A percentile compares a stretch with the other conserved stretches of the same genome.
Conservation (phyloP, 2,329 filamentous ascomycete species). For the Purpureocillium lavendulum region DNA sequence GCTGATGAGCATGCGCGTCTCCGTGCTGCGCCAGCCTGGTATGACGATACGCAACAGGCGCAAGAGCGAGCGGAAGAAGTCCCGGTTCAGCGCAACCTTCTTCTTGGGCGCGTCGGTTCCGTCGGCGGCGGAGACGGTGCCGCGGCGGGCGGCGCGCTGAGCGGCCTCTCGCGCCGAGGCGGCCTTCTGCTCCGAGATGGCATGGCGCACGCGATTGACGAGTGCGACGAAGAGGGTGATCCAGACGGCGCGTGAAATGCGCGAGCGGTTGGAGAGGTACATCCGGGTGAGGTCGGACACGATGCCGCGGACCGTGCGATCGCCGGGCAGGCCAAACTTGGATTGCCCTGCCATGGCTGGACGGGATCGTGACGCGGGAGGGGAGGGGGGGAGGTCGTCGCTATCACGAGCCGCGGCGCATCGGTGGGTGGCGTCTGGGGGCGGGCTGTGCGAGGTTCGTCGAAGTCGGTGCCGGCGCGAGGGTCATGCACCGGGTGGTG, state of each 20-base stretch:
- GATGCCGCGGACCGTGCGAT: slow-evolving; percentile 56
- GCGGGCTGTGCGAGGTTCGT: too few relatives aligned
- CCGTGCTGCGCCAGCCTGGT: slow-evolving; percentile 82
- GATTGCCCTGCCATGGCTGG: slow-evolving; percentile 64
- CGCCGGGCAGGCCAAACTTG: slow-evolving; percentile 53
- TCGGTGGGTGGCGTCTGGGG: not conserved
- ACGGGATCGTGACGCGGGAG: not conserved
- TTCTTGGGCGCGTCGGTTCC: slow-evolving; percentile 43
- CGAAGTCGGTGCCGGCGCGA: too few relatives aligned
- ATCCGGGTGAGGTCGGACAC: slow-evolving; percentile 59
- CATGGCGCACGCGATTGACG: slow-evolving; percentile 80
- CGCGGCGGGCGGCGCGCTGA: slow-evolving; percentile 37
- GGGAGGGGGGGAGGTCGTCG: not conserved
- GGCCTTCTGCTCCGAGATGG: slow-evolving; percentile 87
- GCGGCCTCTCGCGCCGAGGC: slow-evolving; percentile 63
- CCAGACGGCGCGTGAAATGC: slow-evolving; percentile 78
- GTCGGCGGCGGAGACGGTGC: slow-evolving; percentile 33
- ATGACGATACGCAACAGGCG: slow-evolving; percentile 79
- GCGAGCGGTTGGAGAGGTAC: slow-evolving; percentile 72
- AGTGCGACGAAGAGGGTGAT: slow-evolving; percentile 73
- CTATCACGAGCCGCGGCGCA: slow-evolving; percentile 3
- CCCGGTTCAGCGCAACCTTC: slow-evolving; percentile 87
- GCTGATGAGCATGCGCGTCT: slow-evolving; percentile 75
- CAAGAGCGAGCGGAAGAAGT: slow-evolving; percentile 67
- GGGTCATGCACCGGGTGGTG: too few relatives aligned